phyloP scores from a whole-genome alignment of 1,284 basidiomycete genomes.

The Singerocomus inundabilis region DNA sequence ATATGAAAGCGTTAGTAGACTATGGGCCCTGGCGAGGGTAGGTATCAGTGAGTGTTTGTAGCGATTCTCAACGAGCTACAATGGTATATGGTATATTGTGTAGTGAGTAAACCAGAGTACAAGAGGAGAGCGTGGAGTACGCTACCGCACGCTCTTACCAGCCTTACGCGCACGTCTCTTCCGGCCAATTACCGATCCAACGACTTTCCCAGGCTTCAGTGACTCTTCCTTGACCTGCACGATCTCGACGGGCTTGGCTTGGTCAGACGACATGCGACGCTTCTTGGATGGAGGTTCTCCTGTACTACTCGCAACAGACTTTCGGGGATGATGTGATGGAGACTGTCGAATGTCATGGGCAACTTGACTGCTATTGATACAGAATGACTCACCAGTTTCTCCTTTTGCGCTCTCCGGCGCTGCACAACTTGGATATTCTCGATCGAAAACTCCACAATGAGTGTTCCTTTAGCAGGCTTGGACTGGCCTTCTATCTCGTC shows the following conservation, averaged over 20 bases:
- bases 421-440: slow-evolving; percentile 90
- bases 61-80: too few species aligned
- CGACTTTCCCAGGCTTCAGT: slow-evolving; percentile 31
- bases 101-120: background rate
- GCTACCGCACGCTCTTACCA: slow-evolving; percentile 36
- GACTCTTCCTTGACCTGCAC: slow-evolving; percentile 20
- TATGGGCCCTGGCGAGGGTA: too few species aligned
- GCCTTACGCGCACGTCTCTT: slow-evolving; percentile 50
- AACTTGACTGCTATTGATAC: background rate
- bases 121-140: background rate
- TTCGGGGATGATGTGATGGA: slow-evolving; percentile 12
- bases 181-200: slow-evolving; percentile 53
- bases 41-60: too few species aligned
- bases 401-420: slow-evolving; percentile 53
- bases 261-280: slow-evolving; percentile 30
- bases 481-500: slow-evolving; percentile 53
- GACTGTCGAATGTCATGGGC: slow-evolving; percentile 8
- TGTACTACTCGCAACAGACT: slow-evolving; percentile 2
- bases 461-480: slow-evolving; percentile 53
- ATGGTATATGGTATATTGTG: background rate
- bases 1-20: too few species aligned
- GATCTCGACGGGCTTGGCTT: slow-evolving; percentile 10
- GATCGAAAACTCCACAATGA: slow-evolving; percentile 91
- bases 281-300: slow-evolving; percentile 43
- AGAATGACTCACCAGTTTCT: slow-evolving; percentile 19